Evolutionary conservation across 202 grass and related monocot species (phyloP), one percentile per base, ranked within the genome.

Genomic region (Digitaria exilis): DNA sequence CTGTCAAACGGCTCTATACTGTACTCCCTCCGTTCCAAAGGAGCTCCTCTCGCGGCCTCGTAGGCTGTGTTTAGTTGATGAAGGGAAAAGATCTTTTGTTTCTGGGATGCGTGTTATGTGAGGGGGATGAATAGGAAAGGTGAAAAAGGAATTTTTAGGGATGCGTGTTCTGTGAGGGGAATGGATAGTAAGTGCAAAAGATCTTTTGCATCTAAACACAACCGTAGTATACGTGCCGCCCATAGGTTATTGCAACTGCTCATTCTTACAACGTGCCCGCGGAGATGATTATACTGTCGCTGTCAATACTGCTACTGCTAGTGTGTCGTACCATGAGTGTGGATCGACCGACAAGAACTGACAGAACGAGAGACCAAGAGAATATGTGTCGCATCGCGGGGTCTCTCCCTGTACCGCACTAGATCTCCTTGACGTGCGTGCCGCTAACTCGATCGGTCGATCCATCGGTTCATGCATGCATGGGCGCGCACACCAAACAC

Each of bases 321-420:
- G 14, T n/a, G 4, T 49, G 19, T n/a, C 9, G 50, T n/a, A 21
- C n/a, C 16, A 19, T n/a, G 50, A 54, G 7, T 1, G 18, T 51
- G 0, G 4, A 65, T 19, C 9, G 64, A 41, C 64, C 64, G 42
- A 70, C 67, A 22, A 14, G 67, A 70, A 46, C 41, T 28, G 67
- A 70, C 67, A 70, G 66, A 0, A 26, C 0, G n/a, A 69, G 13
- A 1, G 66, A 69, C 66, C 66, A 45, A 70, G 17, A 70, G 67
- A 70, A 70, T 46, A 28, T 18, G 57, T 46, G 67, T 46, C 41
- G 43, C 41, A 1, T 70, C 22, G 67, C 41, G 3, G 2, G 41
- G n/a, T n/a, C n/a, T 18, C 41, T 9, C n/a, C 67, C 65, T 69
- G 65, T 46, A 43, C 66, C 66, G 66, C 39, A 70, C 66, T 28